These are phyloP conservation scores for Stagonosporopsis rhizophila DNA, from an alignment of 2,329 filamentous ascomycete species.

Conservation along the genomic window DNA sequence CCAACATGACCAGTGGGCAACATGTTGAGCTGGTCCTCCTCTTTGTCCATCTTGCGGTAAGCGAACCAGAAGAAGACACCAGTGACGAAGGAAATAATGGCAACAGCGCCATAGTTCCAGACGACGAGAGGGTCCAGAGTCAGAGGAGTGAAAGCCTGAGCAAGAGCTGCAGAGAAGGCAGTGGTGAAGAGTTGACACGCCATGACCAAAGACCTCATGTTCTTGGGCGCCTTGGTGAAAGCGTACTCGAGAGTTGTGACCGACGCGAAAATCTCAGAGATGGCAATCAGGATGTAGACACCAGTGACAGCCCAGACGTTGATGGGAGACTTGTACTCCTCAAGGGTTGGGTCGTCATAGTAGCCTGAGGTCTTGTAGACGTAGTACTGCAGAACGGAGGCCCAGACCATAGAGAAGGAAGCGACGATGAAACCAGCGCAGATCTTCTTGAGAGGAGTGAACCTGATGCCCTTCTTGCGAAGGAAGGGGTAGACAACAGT, in stretches of 20 bases:
- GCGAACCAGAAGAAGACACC: conserved; percentile 43
- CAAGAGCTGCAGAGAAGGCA: conserved; percentile 43
- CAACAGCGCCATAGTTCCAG: conserved; percentile 48
- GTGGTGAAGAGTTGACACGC: conserved; percentile 47
- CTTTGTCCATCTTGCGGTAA: conserved; percentile 43
- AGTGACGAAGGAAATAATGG: conserved; percentile 45
- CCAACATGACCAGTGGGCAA: conserved; percentile 48
- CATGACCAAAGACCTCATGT: conserved; percentile 60
- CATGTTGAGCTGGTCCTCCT: conserved; percentile 49
- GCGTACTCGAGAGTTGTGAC: conserved; percentile 76
- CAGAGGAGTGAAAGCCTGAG: conserved; percentile 40
- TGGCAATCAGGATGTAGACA: conserved; percentile 62
- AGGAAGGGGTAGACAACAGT: conserved; percentile 71
- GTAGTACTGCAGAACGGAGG: conserved; percentile 63
- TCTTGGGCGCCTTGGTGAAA: conserved; percentile 74
- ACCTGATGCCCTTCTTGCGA: conserved; percentile 67
- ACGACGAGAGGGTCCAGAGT: conserved; percentile 38
- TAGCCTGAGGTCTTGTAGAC: conserved; percentile 64
- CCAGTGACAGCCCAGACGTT: conserved; percentile 63
- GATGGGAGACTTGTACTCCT: conserved; percentile 53
- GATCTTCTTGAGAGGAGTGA: conserved; percentile 80
- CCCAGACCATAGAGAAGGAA: conserved; percentile 66
- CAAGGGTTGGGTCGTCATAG: conserved; percentile 46
- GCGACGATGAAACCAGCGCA: conserved; percentile 72
- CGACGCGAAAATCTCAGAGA: conserved; percentile 68